Evolutionary conservation across 1,284 basidiomycete species (phyloP).

Genomic region (Leccinum fuscescens): DNA sequence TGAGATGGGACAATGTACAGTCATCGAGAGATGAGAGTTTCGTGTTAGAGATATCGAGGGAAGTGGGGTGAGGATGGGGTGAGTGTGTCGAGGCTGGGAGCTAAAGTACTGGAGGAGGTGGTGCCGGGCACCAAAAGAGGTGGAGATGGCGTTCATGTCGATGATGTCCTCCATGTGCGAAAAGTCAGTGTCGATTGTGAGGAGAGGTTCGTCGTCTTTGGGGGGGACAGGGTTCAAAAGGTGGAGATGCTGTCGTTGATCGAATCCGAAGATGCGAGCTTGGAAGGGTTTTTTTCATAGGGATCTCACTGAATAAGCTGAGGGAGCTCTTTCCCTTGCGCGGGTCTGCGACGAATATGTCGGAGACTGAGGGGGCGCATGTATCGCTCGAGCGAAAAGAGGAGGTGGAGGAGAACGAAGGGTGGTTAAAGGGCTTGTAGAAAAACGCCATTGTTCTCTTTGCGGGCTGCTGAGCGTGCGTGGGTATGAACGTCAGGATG

Average conservation of each 20-base stretch:
- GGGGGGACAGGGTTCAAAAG: neutral
- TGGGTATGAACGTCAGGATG: slow-evolving; percentile 11
- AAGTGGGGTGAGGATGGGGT: slow-evolving; percentile 29
- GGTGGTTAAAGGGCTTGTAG: slow-evolving; percentile 30
- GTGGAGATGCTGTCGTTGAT: too few species aligned
- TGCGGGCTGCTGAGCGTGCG: slow-evolving; percentile 7
- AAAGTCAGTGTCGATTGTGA: slow-evolving; percentile 73
- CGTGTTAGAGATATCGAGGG: slow-evolving; percentile 86
- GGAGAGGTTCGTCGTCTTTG: slow-evolving; percentile 16
- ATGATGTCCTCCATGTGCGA: slow-evolving; percentile 85
- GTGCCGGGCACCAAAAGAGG: neutral
- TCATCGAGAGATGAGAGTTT: slow-evolving; percentile 89
- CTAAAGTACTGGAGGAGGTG: too few species aligned
- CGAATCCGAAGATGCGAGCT: too few species aligned
- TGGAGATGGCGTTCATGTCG: slow-evolving; percentile 37
- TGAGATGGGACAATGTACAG: slow-evolving; percentile 67
- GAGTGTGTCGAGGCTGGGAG: too few species aligned
- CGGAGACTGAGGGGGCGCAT: slow-evolving; percentile 32
- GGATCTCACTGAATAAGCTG: too few species aligned
- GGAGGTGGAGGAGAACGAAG: slow-evolving; percentile 24
- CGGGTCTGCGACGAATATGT: slow-evolving; percentile 7
- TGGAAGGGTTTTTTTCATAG: too few species aligned
- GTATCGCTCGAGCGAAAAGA: slow-evolving; percentile 34
- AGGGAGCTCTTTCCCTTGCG: too few species aligned
- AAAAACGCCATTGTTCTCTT: slow-evolving; percentile 29